These are phyloP conservation scores for Pyricularia sp. DNA, from an alignment of 2,329 filamentous ascomycete species.

Conservation along the genomic window DNA sequence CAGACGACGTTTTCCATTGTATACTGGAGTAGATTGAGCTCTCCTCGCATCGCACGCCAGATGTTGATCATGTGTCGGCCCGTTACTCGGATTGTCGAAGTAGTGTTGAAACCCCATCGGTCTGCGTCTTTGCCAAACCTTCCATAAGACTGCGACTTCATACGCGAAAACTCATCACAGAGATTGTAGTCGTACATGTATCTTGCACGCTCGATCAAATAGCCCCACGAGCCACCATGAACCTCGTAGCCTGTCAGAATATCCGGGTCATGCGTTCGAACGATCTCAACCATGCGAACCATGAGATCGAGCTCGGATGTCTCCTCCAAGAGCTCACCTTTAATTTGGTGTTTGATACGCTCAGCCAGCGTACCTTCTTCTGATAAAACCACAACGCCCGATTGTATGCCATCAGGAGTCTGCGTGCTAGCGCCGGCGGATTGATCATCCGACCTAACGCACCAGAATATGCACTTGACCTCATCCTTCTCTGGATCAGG, in stretches of 20 bases:
- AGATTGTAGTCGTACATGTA: conserved; percentile 81
- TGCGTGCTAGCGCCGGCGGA: conserved; percentile 30
- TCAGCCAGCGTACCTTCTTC: conserved; percentile 44
- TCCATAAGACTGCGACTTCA: conserved; percentile 72
- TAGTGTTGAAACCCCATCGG: conserved; percentile 87
- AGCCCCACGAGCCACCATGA: conserved; percentile 88
- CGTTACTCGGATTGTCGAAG: conserved; percentile 83
- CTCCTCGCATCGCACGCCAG: conserved; percentile 90
- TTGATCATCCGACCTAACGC: conserved; percentile 62
- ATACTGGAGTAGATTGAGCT: conserved; percentile 83
- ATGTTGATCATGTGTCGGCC: conserved; percentile 95
- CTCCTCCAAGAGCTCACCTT: conserved; percentile 56
- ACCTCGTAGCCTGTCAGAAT: conserved; percentile 92
- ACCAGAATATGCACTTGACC: conserved; percentile 83
- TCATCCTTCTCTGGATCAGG: conserved; percentile 88
- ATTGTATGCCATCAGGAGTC: conserved; percentile 31
- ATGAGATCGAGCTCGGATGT: conserved; percentile 72
- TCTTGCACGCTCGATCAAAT: conserved; percentile 78
- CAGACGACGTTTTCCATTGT: conserved; percentile 94
- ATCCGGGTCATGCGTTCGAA: conserved; percentile 75
- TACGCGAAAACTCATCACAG: conserved; percentile 80
- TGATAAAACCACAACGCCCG: conserved; percentile 63
- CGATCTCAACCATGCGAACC: conserved; percentile 74
- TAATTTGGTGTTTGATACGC: conserved; percentile 48
- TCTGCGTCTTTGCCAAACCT: conserved; percentile 78